Conservation (phyloP, 2,329 filamentous ascomycete genomes). For the Dothiorella sarmentorum region DNA sequence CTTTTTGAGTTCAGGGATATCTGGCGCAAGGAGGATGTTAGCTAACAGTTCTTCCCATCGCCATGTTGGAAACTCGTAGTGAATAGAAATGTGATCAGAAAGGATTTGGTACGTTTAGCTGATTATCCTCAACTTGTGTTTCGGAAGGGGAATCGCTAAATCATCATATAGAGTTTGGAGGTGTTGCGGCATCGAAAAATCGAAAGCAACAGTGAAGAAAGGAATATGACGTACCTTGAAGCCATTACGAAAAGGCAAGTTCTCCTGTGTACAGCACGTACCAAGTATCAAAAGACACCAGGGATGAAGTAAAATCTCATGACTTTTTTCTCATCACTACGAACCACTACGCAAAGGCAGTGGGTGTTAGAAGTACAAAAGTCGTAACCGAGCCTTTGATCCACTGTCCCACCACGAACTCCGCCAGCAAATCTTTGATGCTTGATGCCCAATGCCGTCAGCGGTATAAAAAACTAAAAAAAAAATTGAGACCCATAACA, state of each 20-base stretch:
- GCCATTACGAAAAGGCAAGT: background rate
- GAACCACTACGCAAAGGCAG: constrained; percentile 14
- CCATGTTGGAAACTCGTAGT: background rate
- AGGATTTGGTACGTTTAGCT: constrained; percentile 13
- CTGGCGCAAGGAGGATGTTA: background rate
- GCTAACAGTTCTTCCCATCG: background rate
- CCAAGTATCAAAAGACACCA: constrained; percentile 9
- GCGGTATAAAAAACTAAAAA: constrained; percentile 6
- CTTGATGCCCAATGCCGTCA: constrained; percentile 16
- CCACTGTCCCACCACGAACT: constrained; percentile 16
- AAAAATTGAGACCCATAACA: constrained; percentile 10
- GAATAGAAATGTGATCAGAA: background rate
- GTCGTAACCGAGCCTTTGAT: constrained; percentile 16
- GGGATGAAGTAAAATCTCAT: constrained; percentile 17
- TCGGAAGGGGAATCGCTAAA: constrained; percentile 14
- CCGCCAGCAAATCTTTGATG: constrained; percentile 12
- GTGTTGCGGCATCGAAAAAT: background rate
- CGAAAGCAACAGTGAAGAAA: background rate
- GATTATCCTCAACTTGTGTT: background rate
- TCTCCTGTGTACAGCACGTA: constrained; percentile 2
- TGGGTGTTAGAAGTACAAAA: constrained; percentile 15
- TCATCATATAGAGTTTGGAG: background rate
- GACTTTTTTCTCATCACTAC: constrained; percentile 16
- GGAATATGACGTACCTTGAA: background rate
- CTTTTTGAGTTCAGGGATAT: no score